These are phyloP conservation scores for Irpex sp. DNA, from an alignment of 1,284 basidiomycete genomes.

Conservation along the genomic window DNA sequence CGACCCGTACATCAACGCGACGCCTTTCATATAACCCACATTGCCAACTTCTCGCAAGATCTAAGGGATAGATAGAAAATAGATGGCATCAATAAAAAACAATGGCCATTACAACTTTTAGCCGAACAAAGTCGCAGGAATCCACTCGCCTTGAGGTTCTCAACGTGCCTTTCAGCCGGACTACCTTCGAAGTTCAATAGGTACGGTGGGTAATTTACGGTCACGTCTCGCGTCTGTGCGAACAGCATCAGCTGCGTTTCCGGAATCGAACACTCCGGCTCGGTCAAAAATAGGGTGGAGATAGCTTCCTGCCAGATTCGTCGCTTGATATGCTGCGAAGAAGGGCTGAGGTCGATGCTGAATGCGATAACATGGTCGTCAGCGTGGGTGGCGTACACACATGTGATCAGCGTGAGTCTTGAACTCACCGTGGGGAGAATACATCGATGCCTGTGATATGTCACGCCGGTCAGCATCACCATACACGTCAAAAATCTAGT, in stretches of 20 bases:
- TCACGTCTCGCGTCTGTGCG: slow-evolving; percentile 51
- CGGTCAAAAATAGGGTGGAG: slow-evolving; percentile 64
- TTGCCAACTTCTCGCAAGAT: slow-evolving; percentile 69
- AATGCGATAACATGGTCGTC: not conserved
- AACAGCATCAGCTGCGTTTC: slow-evolving; percentile 57
- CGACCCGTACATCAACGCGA: slow-evolving; percentile 42
- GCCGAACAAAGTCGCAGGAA: slow-evolving; percentile 1
- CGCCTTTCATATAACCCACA: slow-evolving; percentile 47
- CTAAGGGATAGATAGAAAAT: slow-evolving; percentile 25
- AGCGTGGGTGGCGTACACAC: not conserved
- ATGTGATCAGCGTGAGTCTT: not conserved
- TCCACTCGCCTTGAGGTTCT: slow-evolving; percentile 69
- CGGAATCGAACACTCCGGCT: slow-evolving; percentile 60
- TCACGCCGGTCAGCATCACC: not conserved
- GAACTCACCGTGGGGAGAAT: slow-evolving; percentile 63
- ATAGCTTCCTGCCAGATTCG: slow-evolving; percentile 85
- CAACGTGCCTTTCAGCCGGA: slow-evolving; percentile 73
- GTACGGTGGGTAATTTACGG: slow-evolving; percentile 61
- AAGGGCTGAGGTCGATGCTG: slow-evolving; percentile 60
- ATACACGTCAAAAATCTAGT: not conserved
- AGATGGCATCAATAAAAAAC: not conserved
- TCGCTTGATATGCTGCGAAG: slow-evolving; percentile 63
- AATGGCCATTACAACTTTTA: not conserved
- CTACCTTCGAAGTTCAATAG: slow-evolving; percentile 66
- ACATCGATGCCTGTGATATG: slow-evolving; percentile 60